Evolutionary conservation across 1,139 yeast species (phyloP), one percentile per base, ranked within the genome.

Genomic region (Geotrichum candidum): DNA sequence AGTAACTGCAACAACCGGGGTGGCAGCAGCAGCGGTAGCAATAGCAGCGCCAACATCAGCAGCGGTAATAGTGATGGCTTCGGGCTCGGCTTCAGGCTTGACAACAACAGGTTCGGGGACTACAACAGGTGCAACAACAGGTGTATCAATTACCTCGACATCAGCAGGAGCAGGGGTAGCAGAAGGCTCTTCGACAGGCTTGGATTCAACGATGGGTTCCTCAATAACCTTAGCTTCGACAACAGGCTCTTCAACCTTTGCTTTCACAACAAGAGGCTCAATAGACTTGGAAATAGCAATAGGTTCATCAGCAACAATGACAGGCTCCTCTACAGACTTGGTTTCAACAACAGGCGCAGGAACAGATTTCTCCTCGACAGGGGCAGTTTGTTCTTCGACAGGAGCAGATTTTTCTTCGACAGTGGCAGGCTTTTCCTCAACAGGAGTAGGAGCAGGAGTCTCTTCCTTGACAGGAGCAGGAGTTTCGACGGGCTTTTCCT

Each of bases 41-140:
- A 25, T 27, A 27, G n/a, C 54, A 51, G 38, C 31, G 18, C 35
- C 38, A 27, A 29, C 38, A 3, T 23, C 56, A 27, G 35, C 59
- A 25, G 60, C 38, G 56, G 38, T 56, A 15, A 15, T 51, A 10
- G 25, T 45, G 18, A 11, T 38, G 38, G 50, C 27, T 50, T 18
- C 35, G 15, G 29, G 45, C 27, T 15, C 38, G 22, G 31, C 60
- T n/a, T 41, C 59, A 41, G 54, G 25, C 35, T 54, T 53, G 27
- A 22, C 29, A 13, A n/a, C 56, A 54, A 52, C 45, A 51, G 63
- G 54, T 41, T 50, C 57, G 13, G 27, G 52, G 25, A 18, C 63
- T 22, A 46, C 48, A 23, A 59, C 51, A 25, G 25, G 51, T 15
- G 33, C 52, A 27, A 22, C 41, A 9, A 25, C 27, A 25, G 27